Percentiles rank a stretch among this genome's conserved stretches.
phyloP scores from a whole-genome alignment of 805 yeast species.

The Candida arabinofermentans region DNA sequence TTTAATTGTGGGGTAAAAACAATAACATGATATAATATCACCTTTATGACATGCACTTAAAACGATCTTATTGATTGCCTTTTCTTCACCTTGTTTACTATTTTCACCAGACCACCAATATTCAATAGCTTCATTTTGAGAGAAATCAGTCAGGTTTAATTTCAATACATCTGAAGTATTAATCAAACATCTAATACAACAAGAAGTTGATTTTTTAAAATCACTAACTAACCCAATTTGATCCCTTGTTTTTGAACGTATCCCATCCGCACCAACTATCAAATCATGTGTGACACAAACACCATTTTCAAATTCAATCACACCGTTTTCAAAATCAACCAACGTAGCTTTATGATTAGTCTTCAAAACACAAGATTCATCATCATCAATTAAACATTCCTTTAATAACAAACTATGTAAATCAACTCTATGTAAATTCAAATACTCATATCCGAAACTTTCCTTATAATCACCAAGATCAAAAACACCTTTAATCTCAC shows the following conservation, averaged over 20 bases:
- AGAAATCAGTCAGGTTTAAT: not conserved
- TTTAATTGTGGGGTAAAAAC: constrained; percentile 23
- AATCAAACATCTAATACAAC: not conserved
- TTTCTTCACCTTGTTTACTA: no score
- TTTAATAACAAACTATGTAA: constrained; percentile 21
- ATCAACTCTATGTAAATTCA: constrained; percentile 29
- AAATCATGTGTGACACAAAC: constrained; percentile 22
- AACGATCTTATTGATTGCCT: constrained; percentile 21
- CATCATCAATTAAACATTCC: constrained; percentile 18
- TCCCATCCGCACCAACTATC: constrained; percentile 32
- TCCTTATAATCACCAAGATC: constrained; percentile 28
- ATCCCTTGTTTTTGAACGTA: constrained; percentile 22
- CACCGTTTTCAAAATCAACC: constrained; percentile 9
- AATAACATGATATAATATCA: constrained; percentile 24
- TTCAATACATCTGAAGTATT: not conserved
- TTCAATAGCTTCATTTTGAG: not conserved
- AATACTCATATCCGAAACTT: constrained; percentile 27
- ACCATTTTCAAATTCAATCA: constrained; percentile 16
- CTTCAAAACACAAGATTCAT: constrained; percentile 22
- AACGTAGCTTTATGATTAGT: no score
- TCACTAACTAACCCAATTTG: constrained; percentile 1
- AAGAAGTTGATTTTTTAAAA: not conserved
- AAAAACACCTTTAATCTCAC: constrained; percentile 21
- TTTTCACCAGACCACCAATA: not conserved
- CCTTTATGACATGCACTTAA: constrained; percentile 24